These are phyloP conservation scores for Yamadazyma kanchanaburiensis DNA, from an alignment of 1,139 yeast species.

Conservation along the genomic window DNA sequence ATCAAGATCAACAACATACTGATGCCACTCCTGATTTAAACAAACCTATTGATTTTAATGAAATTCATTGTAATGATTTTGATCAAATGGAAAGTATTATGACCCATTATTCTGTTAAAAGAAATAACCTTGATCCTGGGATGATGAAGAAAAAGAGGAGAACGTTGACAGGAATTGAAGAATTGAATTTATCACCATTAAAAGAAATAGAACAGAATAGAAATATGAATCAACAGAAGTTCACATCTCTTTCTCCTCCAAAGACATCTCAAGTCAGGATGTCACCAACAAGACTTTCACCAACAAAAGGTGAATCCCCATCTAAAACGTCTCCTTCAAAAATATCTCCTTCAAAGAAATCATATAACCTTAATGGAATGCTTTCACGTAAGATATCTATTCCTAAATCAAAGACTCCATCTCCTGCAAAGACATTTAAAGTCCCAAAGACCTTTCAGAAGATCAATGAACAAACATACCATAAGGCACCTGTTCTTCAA, in stretches of 20 bases:
- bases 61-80: slow-evolving; percentile 30
- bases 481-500: slow-evolving; percentile 7
- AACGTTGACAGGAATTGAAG: slow-evolving; percentile 30
- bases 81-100: slow-evolving; percentile 42
- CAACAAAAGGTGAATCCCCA: slow-evolving; percentile 3
- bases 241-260: too few relatives aligned
- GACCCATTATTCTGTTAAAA: slow-evolving; percentile 33
- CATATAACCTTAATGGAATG: slow-evolving; percentile 35
- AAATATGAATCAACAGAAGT: not conserved
- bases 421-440: slow-evolving; percentile 12
- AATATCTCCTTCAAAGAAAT: slow-evolving; percentile 16
- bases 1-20: not conserved
- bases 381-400: slow-evolving; percentile 17
- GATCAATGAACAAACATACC: slow-evolving; percentile 3
- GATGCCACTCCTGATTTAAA: not conserved
- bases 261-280: not conserved
- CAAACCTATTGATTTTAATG: slow-evolving; percentile 4
- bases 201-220: not conserved
- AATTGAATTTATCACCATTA: slow-evolving; percentile 1
- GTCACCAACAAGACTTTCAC: slow-evolving; percentile 1
- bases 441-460: slow-evolving; percentile 11
- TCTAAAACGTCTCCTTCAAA: slow-evolving; percentile 7
- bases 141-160: slow-evolving; percentile 23
- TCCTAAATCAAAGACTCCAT: slow-evolving; percentile 11
- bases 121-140: slow-evolving; percentile 4